A percentile compares a stretch with the other conserved stretches of the same genome.
These are phyloP conservation scores for Teratosphaeria gauchensis DNA, from an alignment of 2,329 filamentous ascomycete species.

Conservation along the genomic window DNA sequence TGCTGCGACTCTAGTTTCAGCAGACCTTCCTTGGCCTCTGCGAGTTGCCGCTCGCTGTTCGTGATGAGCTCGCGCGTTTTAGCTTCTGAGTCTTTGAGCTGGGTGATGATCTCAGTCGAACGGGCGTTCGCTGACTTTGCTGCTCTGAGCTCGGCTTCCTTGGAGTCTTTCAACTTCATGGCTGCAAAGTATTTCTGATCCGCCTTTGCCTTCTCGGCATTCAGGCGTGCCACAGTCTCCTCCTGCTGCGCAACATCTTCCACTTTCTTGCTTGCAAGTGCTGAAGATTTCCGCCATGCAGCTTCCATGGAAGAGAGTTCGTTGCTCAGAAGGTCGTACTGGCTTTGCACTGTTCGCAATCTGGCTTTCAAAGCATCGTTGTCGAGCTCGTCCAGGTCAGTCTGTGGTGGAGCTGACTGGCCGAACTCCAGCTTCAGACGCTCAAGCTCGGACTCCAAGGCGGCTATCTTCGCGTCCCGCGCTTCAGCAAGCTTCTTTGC, in stretches of 20 bases:
- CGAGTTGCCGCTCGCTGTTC: slow-evolving; percentile 84
- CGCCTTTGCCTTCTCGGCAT: slow-evolving; percentile 86
- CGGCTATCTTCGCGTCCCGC: slow-evolving; percentile 68
- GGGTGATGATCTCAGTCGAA: slow-evolving; percentile 85
- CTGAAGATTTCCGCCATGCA: slow-evolving; percentile 82
- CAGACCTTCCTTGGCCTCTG: slow-evolving; percentile 71
- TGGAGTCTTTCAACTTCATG: slow-evolving; percentile 84
- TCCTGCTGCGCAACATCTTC: slow-evolving; percentile 66
- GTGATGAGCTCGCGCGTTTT: slow-evolving; percentile 64
- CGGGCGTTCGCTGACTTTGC: slow-evolving; percentile 77
- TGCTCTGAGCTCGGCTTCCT: slow-evolving; percentile 68
- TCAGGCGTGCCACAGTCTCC: slow-evolving; percentile 63
- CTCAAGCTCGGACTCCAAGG: slow-evolving; percentile 73
- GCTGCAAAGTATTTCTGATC: slow-evolving; percentile 97
- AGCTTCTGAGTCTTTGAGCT: slow-evolving; percentile 82
- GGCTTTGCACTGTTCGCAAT: slow-evolving; percentile 64
- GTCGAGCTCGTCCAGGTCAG: slow-evolving; percentile 43
- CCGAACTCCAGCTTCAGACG: slow-evolving; percentile 52
- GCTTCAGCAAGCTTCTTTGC: slow-evolving; percentile 71
- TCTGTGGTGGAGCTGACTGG: slow-evolving; percentile 26
- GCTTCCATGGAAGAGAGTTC: slow-evolving; percentile 84
- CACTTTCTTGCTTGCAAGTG: slow-evolving; percentile 76
- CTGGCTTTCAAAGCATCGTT: slow-evolving; percentile 64
- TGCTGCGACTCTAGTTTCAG: slow-evolving; percentile 61
- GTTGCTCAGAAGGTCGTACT: slow-evolving; percentile 74